Conservation (phyloP, 176 grass and related monocot species). For the Carex kokanica region DNA sequence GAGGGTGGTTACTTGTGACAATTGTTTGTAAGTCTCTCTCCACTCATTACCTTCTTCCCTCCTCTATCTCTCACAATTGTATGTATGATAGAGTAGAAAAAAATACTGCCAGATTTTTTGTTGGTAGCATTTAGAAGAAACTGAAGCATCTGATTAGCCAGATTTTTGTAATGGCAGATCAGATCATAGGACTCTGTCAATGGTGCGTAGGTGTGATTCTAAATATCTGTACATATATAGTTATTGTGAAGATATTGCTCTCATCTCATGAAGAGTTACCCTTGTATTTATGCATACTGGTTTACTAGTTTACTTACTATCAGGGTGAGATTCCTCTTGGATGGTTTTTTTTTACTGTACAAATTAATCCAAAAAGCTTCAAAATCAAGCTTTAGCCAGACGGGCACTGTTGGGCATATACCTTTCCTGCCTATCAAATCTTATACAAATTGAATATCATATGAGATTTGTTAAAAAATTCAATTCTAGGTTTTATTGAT, state of each 20-base stretch:
- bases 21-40: conserved; percentile 10
- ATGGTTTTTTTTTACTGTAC: no score
- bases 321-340: background rate
- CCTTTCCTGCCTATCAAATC: no score
- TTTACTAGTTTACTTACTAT: background rate
- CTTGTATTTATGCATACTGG: background rate
- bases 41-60: background rate
- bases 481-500: no score
- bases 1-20: conserved; percentile 37
- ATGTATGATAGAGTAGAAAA: background rate
- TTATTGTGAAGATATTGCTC: background rate
- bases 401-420: no score
- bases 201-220: background rate
- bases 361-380: no score
- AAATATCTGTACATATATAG: background rate
- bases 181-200: background rate
- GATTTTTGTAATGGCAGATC: conserved; percentile 18
- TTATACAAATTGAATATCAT: no score
- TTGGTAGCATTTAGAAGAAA: conserved; percentile 16
- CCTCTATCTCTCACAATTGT: background rate
- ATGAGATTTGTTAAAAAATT: no score
- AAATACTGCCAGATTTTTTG: background rate
- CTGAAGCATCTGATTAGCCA: background rate
- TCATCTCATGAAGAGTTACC: background rate
- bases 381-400: no score